Conservation (phyloP, 2,329 filamentous ascomycete species). For the Fusarium sp. region DNA sequence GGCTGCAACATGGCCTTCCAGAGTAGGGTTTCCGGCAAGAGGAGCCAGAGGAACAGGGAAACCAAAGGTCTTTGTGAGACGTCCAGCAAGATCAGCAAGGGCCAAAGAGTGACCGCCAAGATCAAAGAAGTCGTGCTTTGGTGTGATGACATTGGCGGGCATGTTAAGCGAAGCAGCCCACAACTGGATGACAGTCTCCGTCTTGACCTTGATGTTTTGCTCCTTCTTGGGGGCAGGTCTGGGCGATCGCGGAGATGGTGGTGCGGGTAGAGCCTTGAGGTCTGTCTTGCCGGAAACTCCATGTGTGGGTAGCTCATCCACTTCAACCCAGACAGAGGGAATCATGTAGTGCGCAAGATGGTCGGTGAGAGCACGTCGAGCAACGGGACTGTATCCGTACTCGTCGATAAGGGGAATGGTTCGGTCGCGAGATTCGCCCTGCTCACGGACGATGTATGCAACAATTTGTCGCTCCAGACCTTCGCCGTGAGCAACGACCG, state of each 20-base stretch:
- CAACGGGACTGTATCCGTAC: conserved; percentile 75
- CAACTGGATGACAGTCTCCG: conserved; percentile 74
- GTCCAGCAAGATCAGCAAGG: conserved; percentile 80
- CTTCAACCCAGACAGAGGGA: conserved; percentile 79
- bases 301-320: conserved; percentile 78
- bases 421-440: conserved; percentile 67
- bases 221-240: conserved; percentile 56
- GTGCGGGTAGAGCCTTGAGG: conserved; percentile 75
- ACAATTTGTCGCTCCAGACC: conserved; percentile 80
- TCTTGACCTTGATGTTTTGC: conserved; percentile 71
- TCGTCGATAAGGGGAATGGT: conserved; percentile 74
- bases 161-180: conserved; percentile 79
- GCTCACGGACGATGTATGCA: conserved; percentile 79
- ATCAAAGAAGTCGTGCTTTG: conserved; percentile 83
- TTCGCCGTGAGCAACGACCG: conserved; percentile 79
- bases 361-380: conserved; percentile 71
- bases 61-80: conserved; percentile 75
- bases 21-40: conserved; percentile 76
- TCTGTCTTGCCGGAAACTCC: conserved; percentile 84
- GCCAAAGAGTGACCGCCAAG: conserved; percentile 82
- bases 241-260: conserved; percentile 63
- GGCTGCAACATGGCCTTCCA: conserved; percentile 77
- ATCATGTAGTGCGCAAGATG: conserved; percentile 87
- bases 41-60: conserved; percentile 78
- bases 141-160: conserved; percentile 70